Conservation (phyloP, 352 stramenopile genomes). For the Peronospora farinosa region DNA sequence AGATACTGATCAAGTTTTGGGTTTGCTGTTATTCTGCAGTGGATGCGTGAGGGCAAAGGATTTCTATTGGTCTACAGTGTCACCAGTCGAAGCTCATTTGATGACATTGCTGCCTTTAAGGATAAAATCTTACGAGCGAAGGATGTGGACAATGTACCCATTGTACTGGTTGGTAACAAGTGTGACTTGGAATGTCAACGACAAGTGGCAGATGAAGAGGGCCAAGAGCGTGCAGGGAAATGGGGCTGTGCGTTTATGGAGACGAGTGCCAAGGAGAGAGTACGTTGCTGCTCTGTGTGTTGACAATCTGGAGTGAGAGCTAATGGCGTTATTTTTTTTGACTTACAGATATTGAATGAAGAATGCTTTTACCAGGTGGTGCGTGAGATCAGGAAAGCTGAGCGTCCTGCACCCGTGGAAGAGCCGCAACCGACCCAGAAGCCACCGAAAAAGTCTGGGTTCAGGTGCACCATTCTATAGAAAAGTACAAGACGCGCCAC, state of each 20-base stretch:
- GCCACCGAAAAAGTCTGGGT: conserved; percentile 56
- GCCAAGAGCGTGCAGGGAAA: conserved; percentile 56
- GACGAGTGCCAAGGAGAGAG: conserved; percentile 84
- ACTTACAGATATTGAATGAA: conserved; percentile 75
- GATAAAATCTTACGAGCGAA: conserved; percentile 88
- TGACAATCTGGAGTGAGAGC: not conserved
- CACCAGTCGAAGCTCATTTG: conserved; percentile 85
- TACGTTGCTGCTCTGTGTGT: conserved; percentile 14
- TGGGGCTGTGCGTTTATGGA: conserved; percentile 87
- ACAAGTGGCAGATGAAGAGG: conserved; percentile 60
- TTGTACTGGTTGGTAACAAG: conserved; percentile 88
- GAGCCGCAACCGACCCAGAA: conserved; percentile 44
- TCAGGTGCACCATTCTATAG: conserved; percentile 53
- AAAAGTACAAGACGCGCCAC: conserved; percentile 20
- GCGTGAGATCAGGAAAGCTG: conserved; percentile 77
- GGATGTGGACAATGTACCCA: conserved; percentile 81
- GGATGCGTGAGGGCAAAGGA: conserved; percentile 89
- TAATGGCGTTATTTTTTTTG: conserved; percentile 1
- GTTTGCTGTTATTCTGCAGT: conserved; percentile 37
- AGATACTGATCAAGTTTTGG: not conserved
- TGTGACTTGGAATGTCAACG: conserved; percentile 74
- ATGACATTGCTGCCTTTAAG: conserved; percentile 85
- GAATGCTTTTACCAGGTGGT: conserved; percentile 88
- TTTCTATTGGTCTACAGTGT: conserved; percentile 88
- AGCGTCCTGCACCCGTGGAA: conserved; percentile 50